phyloP scores from a whole-genome alignment of 257 asterid species.

The Fraxinus pennsylvanica region DNA sequence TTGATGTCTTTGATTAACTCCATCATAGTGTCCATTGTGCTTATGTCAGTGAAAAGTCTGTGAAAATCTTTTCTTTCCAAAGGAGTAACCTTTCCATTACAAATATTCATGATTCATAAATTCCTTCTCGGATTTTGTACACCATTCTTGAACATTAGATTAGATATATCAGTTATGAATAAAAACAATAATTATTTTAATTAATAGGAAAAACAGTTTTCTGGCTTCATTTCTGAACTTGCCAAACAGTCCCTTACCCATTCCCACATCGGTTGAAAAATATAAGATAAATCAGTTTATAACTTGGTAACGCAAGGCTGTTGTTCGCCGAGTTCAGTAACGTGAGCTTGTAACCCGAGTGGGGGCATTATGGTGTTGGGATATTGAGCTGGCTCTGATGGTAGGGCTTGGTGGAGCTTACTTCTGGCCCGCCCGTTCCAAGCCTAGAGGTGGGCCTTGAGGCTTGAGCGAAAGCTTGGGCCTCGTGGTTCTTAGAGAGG shows the following conservation, averaged over 20 bases:
- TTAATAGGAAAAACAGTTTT: too few species aligned
- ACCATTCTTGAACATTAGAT: too few species aligned
- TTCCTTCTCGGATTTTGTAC: too few species aligned
- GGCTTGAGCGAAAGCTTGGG: neutral
- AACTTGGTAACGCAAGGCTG: rapidly evolving
- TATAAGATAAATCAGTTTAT: neutral
- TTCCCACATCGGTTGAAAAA: neutral
- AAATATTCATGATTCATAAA: too few species aligned
- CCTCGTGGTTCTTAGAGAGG: neutral
- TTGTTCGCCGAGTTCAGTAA: neutral
- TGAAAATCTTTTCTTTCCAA: too few species aligned
- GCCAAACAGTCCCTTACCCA: neutral
- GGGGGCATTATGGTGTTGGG: constrained; percentile 2
- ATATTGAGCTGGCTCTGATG: neutral
- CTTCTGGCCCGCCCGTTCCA: constrained; percentile 1
- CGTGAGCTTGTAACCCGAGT: constrained; percentile 3
- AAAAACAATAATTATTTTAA: too few species aligned
- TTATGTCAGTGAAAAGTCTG: too few species aligned
- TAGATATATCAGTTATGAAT: too few species aligned
- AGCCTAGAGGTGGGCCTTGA: neutral
- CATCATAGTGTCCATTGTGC: too few species aligned
- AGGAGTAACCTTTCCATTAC: too few species aligned
- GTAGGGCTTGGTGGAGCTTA: neutral
- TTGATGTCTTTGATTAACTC: neutral
- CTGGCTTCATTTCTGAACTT: neutral